Evolutionary conservation across 768 basidiomycete genomes (phyloP).

Genomic region (Termitomyces heimii): DNA sequence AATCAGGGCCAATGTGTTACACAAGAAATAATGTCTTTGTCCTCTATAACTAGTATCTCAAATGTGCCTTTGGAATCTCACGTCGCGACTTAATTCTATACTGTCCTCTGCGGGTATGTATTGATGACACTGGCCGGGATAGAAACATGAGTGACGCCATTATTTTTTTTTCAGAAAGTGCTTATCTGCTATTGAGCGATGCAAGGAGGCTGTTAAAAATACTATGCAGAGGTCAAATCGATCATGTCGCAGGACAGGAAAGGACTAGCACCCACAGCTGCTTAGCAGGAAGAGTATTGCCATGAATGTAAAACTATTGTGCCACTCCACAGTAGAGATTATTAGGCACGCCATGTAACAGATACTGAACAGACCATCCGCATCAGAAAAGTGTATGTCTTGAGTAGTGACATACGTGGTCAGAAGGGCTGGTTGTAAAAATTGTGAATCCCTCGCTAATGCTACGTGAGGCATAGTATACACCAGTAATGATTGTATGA

Average conservation of each 20-base stretch:
- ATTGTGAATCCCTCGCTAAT: not conserved
- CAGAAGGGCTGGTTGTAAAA: not conserved
- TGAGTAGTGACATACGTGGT: not conserved
- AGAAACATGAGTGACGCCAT: not conserved
- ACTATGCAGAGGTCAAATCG: no score
- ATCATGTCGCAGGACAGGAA: no score
- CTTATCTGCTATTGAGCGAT: not conserved
- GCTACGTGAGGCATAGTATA: not conserved
- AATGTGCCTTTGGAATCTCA: not conserved
- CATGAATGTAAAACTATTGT: not conserved
- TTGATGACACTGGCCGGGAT: not conserved
- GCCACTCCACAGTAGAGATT: not conserved
- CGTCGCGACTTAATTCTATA: not conserved
- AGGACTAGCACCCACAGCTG: not conserved
- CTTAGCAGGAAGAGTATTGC: not conserved
- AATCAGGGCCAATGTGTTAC: no score
- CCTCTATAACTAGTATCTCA: not conserved
- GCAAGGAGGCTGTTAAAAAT: not conserved
- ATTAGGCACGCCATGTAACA: not conserved
- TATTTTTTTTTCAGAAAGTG: not conserved
- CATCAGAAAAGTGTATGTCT: not conserved
- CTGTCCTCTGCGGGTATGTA: not conserved
- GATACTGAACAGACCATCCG: not conserved
- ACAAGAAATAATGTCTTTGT: not conserved
- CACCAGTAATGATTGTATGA: constrained; percentile 1